Conservation (phyloP, 2,329 filamentous ascomycete species). For the Botrytis byssoidea region DNA sequence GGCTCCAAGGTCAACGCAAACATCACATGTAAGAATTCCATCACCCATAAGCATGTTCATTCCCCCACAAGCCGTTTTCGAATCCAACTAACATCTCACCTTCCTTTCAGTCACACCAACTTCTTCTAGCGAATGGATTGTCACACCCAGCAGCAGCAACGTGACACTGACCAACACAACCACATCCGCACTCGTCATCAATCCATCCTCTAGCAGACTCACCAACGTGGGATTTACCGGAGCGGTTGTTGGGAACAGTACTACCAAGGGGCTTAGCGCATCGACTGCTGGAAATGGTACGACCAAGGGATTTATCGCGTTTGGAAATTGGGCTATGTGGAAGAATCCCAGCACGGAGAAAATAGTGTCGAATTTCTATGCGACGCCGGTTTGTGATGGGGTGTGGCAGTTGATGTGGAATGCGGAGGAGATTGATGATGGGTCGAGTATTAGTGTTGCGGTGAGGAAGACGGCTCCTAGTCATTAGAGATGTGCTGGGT, state of each 20-base stretch:
- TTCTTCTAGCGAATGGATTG: slow-evolving; percentile 6
- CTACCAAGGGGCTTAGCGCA: neutral
- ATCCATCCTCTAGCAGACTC: neutral
- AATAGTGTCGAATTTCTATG: slow-evolving; percentile 10
- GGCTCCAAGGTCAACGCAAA: slow-evolving; percentile 11
- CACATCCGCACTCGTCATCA: neutral
- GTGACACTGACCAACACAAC: neutral
- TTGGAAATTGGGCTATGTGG: slow-evolving; percentile 17
- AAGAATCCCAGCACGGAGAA: neutral
- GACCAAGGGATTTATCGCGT: neutral
- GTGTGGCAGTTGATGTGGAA: slow-evolving; percentile 17
- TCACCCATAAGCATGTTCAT: neutral
- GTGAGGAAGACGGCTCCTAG: slow-evolving; percentile 10
- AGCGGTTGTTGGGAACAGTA: neutral
- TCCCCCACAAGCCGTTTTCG: neutral
- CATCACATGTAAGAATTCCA: slow-evolving; percentile 9
- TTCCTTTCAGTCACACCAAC: neutral
- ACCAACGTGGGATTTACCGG: slow-evolving; percentile 7
- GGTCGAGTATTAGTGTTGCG: slow-evolving; percentile 7
- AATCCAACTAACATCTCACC: neutral
- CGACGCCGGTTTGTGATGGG: neutral
- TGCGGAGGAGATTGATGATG: slow-evolving; percentile 10
- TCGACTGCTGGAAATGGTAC: neutral
- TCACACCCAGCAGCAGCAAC: slow-evolving; percentile 2
- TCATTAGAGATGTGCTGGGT: neutral